Evolutionary conservation across 2,329 filamentous ascomycete species (phyloP).

Genomic region (Venturia nashicola): DNA sequence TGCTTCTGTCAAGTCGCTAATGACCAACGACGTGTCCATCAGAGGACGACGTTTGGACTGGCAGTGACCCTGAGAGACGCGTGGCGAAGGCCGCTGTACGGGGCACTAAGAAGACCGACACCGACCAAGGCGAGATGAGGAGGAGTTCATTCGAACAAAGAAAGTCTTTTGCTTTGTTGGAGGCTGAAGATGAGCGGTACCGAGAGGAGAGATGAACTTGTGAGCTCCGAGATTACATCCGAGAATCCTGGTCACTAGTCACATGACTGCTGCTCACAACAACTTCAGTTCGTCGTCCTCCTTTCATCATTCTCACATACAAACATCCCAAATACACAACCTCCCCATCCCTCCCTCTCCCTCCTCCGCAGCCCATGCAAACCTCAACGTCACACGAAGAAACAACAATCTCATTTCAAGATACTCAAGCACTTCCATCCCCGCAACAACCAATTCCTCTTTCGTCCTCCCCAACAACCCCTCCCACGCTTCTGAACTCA

Average conservation of each 20-base stretch:
- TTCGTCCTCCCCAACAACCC: conserved; percentile 34
- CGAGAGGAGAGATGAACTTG: not conserved
- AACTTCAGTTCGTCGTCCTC: too few relatives aligned
- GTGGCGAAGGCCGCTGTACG: not conserved
- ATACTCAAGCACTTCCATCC: conserved; percentile 29
- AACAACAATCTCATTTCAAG: conserved; percentile 41
- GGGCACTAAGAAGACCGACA: not conserved
- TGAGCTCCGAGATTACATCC: not conserved
- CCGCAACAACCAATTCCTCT: conserved; percentile 29
- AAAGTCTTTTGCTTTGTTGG: not conserved
- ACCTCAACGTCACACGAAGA: conserved; percentile 40
- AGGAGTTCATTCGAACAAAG: not conserved
- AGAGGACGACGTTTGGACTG: not conserved
- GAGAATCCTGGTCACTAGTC: not conserved
- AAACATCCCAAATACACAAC: conserved; percentile 22
- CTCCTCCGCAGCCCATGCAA: conserved; percentile 37
- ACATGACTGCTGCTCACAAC: too few relatives aligned
- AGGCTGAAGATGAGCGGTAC: not conserved
- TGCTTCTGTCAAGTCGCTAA: not conserved
- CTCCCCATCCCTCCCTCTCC: conserved; percentile 15
- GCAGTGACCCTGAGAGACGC: not conserved
- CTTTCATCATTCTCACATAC: conserved; percentile 10
- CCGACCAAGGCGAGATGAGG: not conserved
- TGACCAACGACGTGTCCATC: not conserved
- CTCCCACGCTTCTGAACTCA: conserved; percentile 41